Evolutionary conservation across 768 basidiomycete species (phyloP), one percentile per base, ranked within the genome.

Genomic region (Leccinum obscurum): DNA sequence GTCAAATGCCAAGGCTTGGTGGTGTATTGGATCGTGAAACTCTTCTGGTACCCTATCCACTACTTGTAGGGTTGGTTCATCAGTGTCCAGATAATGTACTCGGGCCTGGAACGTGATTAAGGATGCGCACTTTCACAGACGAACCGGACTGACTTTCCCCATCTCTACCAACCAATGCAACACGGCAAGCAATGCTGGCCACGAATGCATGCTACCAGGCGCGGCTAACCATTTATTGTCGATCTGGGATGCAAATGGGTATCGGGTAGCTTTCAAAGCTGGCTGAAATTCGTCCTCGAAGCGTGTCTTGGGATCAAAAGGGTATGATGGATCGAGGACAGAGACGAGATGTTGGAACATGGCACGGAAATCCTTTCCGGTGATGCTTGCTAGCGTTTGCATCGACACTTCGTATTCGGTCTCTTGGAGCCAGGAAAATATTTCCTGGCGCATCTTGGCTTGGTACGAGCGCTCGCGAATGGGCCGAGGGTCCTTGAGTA

Each of bases 131-230:
- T 20, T 35, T 20, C 41, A 55, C 0, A n/a, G 59, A 55, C 11
- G 32, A 58, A 55, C 24, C 22, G 6, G n/a, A 71, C 80, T 28
- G 66, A 95, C 96, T 77, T 88, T 89, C 67, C 90, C 88, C 64
- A 92, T 73, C 66, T 92, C 88, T 8, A 91, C 92, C 14, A 99
- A 77, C 97, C 97, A 99, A 74, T 95, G 90, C 35, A 98, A 71
- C 68, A 92, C 90, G 22, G 91, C 96, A 15, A 98, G 79, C 26
- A 97, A 75, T 22, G 85, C 80, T 0, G 93, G 92, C 97, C 96
- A 98, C n/a, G 89, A 87, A 75, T 93, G 90, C 79, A 90, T 89
- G 56, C 88, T 89, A 0, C 92, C 95, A 0, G 94, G 91, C 2
- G 95, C 89, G 8, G 88, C 88, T 5, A 98, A 75, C 83, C 92